Evolutionary conservation across 495 filamentous ascomycete genomes (phyloP).

Genomic region (Diplogelasinospora grovesii): DNA sequence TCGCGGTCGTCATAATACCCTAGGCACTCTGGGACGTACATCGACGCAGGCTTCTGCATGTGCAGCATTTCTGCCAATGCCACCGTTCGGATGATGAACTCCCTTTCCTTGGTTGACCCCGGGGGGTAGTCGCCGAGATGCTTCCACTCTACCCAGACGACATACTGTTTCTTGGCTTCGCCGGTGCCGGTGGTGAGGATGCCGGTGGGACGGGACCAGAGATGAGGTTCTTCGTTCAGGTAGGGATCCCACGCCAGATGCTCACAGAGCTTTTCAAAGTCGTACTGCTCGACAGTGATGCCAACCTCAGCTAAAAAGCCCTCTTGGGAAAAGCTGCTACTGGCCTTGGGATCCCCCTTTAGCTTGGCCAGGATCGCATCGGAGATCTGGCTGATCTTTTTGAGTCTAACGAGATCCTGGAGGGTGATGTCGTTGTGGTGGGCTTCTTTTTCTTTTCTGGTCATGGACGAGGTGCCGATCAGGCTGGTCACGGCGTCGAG

Average conservation of each 20-base stretch:
- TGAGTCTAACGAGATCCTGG: conserved; percentile 23
- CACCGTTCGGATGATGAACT: conserved; percentile 17
- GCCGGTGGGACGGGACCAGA: conserved; percentile 16
- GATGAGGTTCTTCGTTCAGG: conserved; percentile 2
- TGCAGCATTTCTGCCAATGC: conserved; percentile 27
- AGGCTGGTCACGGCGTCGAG: conserved; percentile 18
- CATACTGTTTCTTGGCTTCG: conserved; percentile 9
- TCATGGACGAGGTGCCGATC: conserved; percentile 13
- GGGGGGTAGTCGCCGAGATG: conserved; percentile 7
- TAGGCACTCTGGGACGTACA: conserved; percentile 21
- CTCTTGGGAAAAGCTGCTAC: neutral
- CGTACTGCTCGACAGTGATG: conserved; percentile 14
- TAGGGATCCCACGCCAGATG: conserved; percentile 11
- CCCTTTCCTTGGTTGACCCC: conserved; percentile 12
- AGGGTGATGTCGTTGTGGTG: conserved; percentile 19
- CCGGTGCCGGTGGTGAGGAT: conserved; percentile 3
- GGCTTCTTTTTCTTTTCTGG: conserved; percentile 1
- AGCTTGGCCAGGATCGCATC: conserved; percentile 21
- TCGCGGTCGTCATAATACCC: conserved; percentile 27
- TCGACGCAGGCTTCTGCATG: conserved; percentile 18
- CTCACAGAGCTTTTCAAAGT: conserved; percentile 1
- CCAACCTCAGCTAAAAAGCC: conserved; percentile 2
- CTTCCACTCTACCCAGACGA: conserved; percentile 32
- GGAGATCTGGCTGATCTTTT: conserved; percentile 20
- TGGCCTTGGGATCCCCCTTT: neutral